phyloP scores from a whole-genome alignment of 176 grass and related monocot genomes.

The Oryza punctata region DNA sequence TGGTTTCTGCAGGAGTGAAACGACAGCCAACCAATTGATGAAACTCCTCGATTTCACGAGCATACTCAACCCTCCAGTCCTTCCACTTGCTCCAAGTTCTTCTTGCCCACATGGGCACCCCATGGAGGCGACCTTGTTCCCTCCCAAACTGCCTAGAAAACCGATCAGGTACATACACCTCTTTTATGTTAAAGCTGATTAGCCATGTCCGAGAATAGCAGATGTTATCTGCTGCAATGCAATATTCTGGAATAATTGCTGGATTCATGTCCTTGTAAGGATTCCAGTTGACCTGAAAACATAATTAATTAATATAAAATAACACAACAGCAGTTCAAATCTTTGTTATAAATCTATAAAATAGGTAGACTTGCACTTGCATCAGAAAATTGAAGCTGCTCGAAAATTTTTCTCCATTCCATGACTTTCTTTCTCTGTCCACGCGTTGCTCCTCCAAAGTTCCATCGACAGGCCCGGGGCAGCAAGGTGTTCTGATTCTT shows the following conservation, averaged over 20 bases:
- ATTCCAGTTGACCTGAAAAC: slow-evolving; percentile 65
- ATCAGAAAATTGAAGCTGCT: slow-evolving; percentile 53
- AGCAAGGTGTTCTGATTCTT: slow-evolving; percentile 58
- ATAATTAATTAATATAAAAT: slow-evolving; percentile 26
- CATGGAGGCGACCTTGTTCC: slow-evolving; percentile 54
- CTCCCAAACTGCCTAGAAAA: slow-evolving; percentile 63
- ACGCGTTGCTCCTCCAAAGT: slow-evolving; percentile 59
- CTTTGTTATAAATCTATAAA: background rate
- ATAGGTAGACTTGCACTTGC: slow-evolving; percentile 35
- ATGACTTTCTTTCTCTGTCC: slow-evolving; percentile 64
- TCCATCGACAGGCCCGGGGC: slow-evolving; percentile 54
- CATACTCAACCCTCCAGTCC: slow-evolving; percentile 67
- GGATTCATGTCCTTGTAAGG: slow-evolving; percentile 63
- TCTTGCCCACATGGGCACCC: slow-evolving; percentile 59
- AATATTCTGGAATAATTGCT: slow-evolving; percentile 61
- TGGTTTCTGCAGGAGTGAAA: slow-evolving; percentile 46
- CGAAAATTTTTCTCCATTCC: slow-evolving; percentile 64
- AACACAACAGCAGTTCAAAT: slow-evolving; percentile 11
- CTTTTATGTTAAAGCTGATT: slow-evolving; percentile 70
- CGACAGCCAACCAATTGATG: slow-evolving; percentile 58
- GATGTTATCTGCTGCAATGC: slow-evolving; percentile 59
- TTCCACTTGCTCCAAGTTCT: slow-evolving; percentile 62
- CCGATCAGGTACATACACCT: slow-evolving; percentile 63
- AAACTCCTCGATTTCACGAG: slow-evolving; percentile 63
- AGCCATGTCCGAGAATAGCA: slow-evolving; percentile 57